These are phyloP conservation scores for Exophiala sp. DNA, from an alignment of 2,329 filamentous ascomycete species.

Conservation along the genomic window DNA sequence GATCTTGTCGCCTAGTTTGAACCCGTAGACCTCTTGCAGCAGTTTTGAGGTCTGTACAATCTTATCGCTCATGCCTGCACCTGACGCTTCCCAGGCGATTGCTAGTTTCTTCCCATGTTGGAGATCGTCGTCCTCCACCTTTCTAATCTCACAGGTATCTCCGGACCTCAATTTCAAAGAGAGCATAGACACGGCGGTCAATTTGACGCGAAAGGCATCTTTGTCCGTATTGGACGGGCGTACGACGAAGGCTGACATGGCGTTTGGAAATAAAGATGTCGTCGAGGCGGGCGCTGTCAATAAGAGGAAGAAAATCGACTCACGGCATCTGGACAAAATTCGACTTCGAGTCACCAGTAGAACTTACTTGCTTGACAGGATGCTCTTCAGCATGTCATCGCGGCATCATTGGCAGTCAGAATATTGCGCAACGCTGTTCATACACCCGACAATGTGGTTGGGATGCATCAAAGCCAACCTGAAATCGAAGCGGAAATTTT, in stretches of 20 bases:
- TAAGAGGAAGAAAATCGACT: no score
- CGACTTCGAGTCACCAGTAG: no score
- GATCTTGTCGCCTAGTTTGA: conserved; percentile 69
- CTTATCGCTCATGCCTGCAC: conserved; percentile 61
- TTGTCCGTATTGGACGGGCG: conserved; percentile 54
- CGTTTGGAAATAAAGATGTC: neutral
- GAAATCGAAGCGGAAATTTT: no score
- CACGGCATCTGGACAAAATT: no score
- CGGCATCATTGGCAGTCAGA: no score
- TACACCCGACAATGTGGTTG: no score
- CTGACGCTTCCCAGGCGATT: conserved; percentile 60
- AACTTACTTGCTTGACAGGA: no score
- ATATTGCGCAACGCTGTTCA: no score
- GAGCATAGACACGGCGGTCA: conserved; percentile 55
- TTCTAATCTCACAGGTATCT: conserved; percentile 54
- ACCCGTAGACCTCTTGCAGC: conserved; percentile 67
- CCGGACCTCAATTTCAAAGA: conserved; percentile 55
- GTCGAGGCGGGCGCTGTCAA: neutral
- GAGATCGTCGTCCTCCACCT: neutral
- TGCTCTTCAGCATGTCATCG: no score
- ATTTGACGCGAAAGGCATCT: conserved; percentile 58
- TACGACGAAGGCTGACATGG: conserved; percentile 47
- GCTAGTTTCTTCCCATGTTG: conserved; percentile 30
- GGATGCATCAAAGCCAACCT: neutral
- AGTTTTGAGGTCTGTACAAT: conserved; percentile 70